Base-by-base conservation (phyloP, 805 yeast species). In the Cyberlindnera subsufficiens region DNA sequence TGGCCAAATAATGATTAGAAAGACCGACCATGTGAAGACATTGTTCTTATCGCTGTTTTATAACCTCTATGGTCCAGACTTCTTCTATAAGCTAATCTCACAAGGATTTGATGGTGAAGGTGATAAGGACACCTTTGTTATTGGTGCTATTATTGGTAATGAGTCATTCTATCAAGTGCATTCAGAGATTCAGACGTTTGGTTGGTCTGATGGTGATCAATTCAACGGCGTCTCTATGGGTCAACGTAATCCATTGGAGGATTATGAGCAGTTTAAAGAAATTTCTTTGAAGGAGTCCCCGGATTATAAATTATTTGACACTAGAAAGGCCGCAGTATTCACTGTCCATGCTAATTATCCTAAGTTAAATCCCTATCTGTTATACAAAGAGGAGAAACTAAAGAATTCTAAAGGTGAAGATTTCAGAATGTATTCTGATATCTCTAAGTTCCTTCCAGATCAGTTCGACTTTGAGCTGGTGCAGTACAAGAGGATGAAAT, bases 101-200 rank as follows among this genome's bases (percentile, higher is more conserved):
- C 90, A 82, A 55, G 87, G 87, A 4, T 69, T 78, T 20, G 80
- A 87, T 1, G 91, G 91, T 22, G 85, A 83, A 65, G 90, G 91
- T 40, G 91, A 84, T 55, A 84, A 84, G 56, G 91, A 84, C 55
- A 82, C 91, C 0, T 82, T 81, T 51, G 72, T 78, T 32, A 77
- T 83, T 9, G 89, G 87, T 1, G 86, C 89, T 3, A 42, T 52
- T 29, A 47, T 42, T 32, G 46, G 47, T 16, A 50, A 40, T 15
- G 58, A 54, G 31, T 37, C 27, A 13, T 79, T 69, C 58, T 77
- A 72, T 56, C 89, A 82, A 59, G 72, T 76, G 4, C 47, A 49
- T 20, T 50, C 60, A 4, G 50, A 46, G 20, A 53, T 56, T 27
- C 52, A 52, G 35, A 40, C 60, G 15, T 54, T 56, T 44, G 60